Evolutionary conservation across 225 moss, liverwort and hornwort species (phyloP).

Genomic region (Polytrichum formosum): DNA sequence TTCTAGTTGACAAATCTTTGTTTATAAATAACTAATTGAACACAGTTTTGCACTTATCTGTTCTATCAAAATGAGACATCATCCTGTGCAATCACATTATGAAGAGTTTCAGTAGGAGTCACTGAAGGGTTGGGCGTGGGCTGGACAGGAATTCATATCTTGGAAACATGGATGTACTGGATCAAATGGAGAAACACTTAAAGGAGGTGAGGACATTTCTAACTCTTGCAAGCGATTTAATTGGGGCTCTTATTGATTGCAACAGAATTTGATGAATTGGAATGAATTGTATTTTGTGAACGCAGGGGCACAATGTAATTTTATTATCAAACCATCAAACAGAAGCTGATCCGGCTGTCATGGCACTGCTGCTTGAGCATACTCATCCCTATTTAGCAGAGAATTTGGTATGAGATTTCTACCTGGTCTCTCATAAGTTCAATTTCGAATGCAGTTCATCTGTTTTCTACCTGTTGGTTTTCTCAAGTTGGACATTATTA

Average conservation of each 20-base stretch:
- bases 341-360: constrained; percentile 97
- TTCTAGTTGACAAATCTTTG: too few species aligned
- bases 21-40: too few species aligned
- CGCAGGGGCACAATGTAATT: constrained; percentile 90
- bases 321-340: constrained; percentile 92
- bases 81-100: neutral
- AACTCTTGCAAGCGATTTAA: neutral
- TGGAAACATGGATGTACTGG: constrained; percentile 68
- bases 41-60: too few species aligned
- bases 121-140: too few species aligned
- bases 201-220: constrained; percentile 52
- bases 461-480: neutral
- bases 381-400: constrained; percentile 77
- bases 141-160: constrained; percentile 80
- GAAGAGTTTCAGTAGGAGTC: neutral
- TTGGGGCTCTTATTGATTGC: neutral
- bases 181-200: constrained; percentile 67
- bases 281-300: constrained; percentile 5
- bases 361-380: constrained; percentile 80
- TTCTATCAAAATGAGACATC: neutral
- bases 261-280: neutral
- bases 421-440: too few species aligned
- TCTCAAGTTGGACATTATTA: neutral
- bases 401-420: constrained; percentile 57
- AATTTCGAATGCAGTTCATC: neutral